These are phyloP conservation scores for Penicillium sp. DNA, from an alignment of 2,329 filamentous ascomycete genomes.

Conservation along the genomic window DNA sequence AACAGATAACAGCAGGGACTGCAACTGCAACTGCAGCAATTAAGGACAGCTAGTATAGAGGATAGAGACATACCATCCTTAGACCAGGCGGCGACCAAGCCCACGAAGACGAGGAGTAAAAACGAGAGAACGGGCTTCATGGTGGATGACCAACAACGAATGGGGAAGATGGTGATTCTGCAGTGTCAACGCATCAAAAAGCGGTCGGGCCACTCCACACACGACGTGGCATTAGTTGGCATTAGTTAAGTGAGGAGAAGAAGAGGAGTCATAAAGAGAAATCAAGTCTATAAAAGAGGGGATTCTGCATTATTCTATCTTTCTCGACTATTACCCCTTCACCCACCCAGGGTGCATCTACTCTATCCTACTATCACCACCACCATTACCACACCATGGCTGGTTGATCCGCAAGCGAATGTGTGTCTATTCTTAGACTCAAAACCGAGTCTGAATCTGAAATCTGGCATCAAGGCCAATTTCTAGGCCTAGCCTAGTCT, in stretches of 20 bases:
- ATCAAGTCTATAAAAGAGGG: no score
- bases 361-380: not conserved
- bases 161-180: no score
- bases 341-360: no score
- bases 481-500: no score
- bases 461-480: not conserved
- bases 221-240: constrained; percentile 4
- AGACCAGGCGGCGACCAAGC: constrained; percentile 75
- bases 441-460: no score
- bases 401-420: not conserved
- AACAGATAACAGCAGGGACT: not conserved
- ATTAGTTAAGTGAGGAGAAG: constrained; percentile 13
- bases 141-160: constrained; percentile 3
- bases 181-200: constrained; percentile 1
- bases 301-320: no score
- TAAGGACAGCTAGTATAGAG: not conserved
- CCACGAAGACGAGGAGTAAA: constrained; percentile 70
- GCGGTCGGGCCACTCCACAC: constrained; percentile 4
- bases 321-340: no score
- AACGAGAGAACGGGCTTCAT: constrained; percentile 70
- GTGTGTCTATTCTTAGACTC: constrained; percentile 9
- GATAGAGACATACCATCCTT: constrained; percentile 72
- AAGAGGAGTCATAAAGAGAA: no score
- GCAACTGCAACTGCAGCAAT: not conserved
- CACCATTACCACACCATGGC: not conserved